Evolutionary conservation across 2,329 filamentous ascomycete genomes (phyloP), one percentile per base, ranked within the genome.

Genomic region (Exophiala lecanii-corni): DNA sequence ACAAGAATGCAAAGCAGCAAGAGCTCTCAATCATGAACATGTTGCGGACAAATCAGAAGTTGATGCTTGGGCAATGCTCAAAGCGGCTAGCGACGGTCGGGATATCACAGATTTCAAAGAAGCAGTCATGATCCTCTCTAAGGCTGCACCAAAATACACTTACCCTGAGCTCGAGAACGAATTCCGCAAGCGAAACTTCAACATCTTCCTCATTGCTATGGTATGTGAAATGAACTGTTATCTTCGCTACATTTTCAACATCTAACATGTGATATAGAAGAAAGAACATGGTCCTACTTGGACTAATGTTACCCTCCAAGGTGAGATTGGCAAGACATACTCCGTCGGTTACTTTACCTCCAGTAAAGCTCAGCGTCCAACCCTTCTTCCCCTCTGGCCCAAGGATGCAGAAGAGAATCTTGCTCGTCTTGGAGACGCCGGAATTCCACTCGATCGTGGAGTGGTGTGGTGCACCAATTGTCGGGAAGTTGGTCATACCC

Each of bases 221-320:
- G 47, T 50, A 18, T 10, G 65, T 74, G n/a, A n/a, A n/a, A n/a
- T n/a, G n/a, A n/a, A n/a, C n/a, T n/a, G n/a, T n/a, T 58, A 58
- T 56, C 30, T 36, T 3, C 9, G 3, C 3, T 15, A 16, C 9
- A 6, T n/a, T 13, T 3, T n/a, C n/a, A n/a, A n/a, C n/a, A n/a
- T n/a, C 39, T 45, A 31, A 49, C 47, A 36, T 39, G 21, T 13
- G 28, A 20, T 45, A 26, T n/a, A 71, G 67, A 62, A 68, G 55
- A 62, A 70, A 55, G 58, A 66, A 57, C 50, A 64, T 40, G 51
- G 56, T 6, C 62, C 66, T 21, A 67, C 65, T 32, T 69, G 70
- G 54, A 75, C 66, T 36, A 63, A 75, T 17, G 69, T 79, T 50
- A 68, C 75, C 47, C 62, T 78, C 7, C 66, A 75, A 49, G 76